phyloP scores from a whole-genome alignment of 2,329 filamentous ascomycete genomes.

The Nannizzia gypsea region DNA sequence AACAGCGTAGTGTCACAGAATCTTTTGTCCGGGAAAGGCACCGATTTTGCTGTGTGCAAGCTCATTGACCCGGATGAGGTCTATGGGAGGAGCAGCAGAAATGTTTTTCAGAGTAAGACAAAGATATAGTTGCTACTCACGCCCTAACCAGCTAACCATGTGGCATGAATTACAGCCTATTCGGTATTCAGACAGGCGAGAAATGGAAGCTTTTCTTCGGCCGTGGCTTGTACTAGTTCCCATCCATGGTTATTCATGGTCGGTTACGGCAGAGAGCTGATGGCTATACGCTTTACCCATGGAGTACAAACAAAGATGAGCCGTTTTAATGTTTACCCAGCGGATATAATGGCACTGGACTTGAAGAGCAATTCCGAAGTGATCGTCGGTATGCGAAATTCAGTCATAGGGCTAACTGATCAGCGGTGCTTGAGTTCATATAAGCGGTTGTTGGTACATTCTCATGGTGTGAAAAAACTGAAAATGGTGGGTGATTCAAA shows the following conservation, averaged over 20 bases:
- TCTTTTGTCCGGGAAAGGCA: not conserved
- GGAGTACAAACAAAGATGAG: conserved; percentile 23
- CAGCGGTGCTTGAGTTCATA: conserved; percentile 24
- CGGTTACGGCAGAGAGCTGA: conserved; percentile 28
- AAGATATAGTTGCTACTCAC: not conserved
- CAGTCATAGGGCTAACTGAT: conserved; percentile 26
- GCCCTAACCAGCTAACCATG: not conserved
- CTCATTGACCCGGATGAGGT: conserved; percentile 1
- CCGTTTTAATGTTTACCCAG: conserved; percentile 13
- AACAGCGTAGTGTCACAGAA: not conserved
- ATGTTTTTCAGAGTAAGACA: conserved; percentile 4
- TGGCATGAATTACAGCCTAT: not conserved
- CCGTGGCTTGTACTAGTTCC: conserved; percentile 23
- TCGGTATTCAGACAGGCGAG: conserved; percentile 18
- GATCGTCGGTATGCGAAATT: conserved; percentile 26
- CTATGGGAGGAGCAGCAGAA: not conserved
- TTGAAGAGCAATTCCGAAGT: conserved; percentile 29
- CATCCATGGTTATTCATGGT: conserved; percentile 26
- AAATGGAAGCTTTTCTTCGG: conserved; percentile 26
- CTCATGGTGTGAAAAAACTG: conserved; percentile 25
- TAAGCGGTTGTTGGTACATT: conserved; percentile 27
- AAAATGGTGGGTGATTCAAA: conserved; percentile 26
- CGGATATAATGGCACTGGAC: conserved; percentile 24
- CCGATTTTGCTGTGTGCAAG: conserved; percentile 6
- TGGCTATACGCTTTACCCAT: conserved; percentile 21